Evolutionary conservation across 2,329 filamentous ascomycete species (phyloP).

Genomic region (Sporothrix brunneoviolacea): DNA sequence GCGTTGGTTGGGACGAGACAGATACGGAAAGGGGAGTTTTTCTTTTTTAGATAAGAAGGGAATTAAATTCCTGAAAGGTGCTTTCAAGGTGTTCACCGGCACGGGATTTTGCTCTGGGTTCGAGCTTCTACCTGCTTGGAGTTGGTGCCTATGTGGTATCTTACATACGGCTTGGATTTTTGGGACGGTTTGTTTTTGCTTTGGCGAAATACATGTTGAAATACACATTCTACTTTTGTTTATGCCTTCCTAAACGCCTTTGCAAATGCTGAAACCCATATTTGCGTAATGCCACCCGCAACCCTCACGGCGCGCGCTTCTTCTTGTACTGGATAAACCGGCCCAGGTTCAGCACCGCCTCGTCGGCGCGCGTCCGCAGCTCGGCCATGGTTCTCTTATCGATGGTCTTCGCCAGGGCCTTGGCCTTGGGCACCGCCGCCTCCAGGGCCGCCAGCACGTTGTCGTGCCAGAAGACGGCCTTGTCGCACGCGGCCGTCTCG

Average conservation of each 20-base stretch:
- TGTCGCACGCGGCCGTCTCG: conserved; percentile 51
- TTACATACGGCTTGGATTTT: no score
- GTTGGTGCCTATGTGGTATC: no score
- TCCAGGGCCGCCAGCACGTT: conserved; percentile 54
- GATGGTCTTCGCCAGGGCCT: conserved; percentile 51
- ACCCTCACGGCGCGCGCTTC: conserved; percentile 38
- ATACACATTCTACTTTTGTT: neutral
- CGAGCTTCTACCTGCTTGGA: no score
- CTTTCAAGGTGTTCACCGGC: no score
- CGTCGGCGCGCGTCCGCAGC: conserved; percentile 53
- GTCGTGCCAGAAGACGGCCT: conserved; percentile 57
- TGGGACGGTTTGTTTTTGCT: no score
- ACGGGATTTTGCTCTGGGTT: no score
- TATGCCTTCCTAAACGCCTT: neutral
- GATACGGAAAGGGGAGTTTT: neutral
- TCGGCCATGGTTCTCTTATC: conserved; percentile 54
- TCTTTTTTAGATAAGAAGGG: no score
- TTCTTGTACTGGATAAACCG: conserved; percentile 61
- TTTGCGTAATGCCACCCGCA: no score
- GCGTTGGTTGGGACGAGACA: neutral
- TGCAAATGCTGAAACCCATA: neutral
- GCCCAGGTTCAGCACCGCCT: conserved; percentile 52
- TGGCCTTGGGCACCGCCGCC: conserved; percentile 45
- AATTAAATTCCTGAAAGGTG: no score
- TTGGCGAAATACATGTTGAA: no score